phyloP scores from a whole-genome alignment of 345 rosid genomes.

The Salix arbutifolia region DNA sequence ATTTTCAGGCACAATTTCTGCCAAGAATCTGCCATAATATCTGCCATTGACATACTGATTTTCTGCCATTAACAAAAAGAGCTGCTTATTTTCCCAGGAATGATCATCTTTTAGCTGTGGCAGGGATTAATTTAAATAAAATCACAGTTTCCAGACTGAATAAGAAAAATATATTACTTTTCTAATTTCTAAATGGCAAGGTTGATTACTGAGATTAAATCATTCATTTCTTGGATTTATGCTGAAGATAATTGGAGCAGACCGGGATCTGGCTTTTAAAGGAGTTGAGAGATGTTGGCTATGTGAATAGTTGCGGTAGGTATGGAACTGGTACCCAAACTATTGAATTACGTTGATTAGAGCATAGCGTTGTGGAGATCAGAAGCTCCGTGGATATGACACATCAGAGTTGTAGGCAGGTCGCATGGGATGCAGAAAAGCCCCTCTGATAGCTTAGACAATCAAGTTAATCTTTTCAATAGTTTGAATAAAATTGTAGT shows the following conservation, averaged over 20 bases:
- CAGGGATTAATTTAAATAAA: background rate
- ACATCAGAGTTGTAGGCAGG: background rate
- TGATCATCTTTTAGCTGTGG: no score
- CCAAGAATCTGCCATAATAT: no score
- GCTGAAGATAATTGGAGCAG: background rate
- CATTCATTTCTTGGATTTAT: background rate
- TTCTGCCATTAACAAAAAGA: no score
- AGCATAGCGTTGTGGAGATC: background rate
- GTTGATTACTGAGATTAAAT: background rate
- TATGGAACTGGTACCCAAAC: no score
- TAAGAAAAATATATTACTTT: no score
- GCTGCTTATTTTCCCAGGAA: no score
- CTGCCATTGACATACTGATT: no score
- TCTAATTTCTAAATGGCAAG: background rate
- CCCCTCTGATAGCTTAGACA: background rate
- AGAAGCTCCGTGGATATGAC: background rate
- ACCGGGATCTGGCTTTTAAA: background rate
- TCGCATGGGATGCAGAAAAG: background rate
- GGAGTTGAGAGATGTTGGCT: background rate
- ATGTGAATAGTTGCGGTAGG: background rate
- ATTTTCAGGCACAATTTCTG: no score
- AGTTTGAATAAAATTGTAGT: background rate
- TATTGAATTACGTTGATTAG: background rate
- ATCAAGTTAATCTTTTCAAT: background rate
- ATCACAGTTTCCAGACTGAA: background rate